Percentiles rank a stretch among this genome's conserved stretches.
These are phyloP conservation scores for Puccinia sorghi DNA, from an alignment of 1,284 basidiomycete species.

Conservation along the genomic window DNA sequence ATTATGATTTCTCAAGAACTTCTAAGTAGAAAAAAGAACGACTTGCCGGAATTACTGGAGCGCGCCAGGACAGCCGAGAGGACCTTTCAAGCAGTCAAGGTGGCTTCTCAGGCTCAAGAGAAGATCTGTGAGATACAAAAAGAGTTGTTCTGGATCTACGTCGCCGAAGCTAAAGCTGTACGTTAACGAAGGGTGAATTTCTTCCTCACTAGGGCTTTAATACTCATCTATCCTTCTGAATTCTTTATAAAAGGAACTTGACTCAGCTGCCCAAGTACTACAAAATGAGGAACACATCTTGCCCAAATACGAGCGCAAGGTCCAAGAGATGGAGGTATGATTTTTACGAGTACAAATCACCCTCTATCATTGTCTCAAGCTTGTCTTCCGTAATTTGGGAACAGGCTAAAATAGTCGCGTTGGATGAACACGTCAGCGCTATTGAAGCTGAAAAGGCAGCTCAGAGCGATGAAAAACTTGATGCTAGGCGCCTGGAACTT, in stretches of 20 bases:
- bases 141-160: slow-evolving; percentile 86
- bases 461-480: slow-evolving; percentile 61
- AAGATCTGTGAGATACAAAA: slow-evolving; percentile 72
- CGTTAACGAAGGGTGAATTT: too few species aligned
- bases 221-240: too few species aligned
- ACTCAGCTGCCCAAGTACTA: not conserved
- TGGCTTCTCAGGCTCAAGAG: slow-evolving; percentile 70
- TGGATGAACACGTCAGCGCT: slow-evolving; percentile 49
- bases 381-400: not conserved
- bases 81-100: slow-evolving; percentile 71
- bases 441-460: slow-evolving; percentile 6
- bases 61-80: slow-evolving; percentile 66
- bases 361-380: too few species aligned
- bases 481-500: slow-evolving; percentile 61
- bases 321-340: slow-evolving; percentile 60
- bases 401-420: slow-evolving; percentile 58
- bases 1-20: slow-evolving; percentile 65
- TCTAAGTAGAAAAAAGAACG: slow-evolving; percentile 62
- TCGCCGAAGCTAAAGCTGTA: slow-evolving; percentile 65
- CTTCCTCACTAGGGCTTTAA: too few species aligned
- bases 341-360: too few species aligned
- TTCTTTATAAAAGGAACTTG: too few species aligned
- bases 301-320: slow-evolving; percentile 60
- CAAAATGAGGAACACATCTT: slow-evolving; percentile 38
- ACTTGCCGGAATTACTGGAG: slow-evolving; percentile 71